These are phyloP conservation scores for Cryphonectria japonica DNA, from an alignment of 2,329 filamentous ascomycete genomes.

Conservation along the genomic window DNA sequence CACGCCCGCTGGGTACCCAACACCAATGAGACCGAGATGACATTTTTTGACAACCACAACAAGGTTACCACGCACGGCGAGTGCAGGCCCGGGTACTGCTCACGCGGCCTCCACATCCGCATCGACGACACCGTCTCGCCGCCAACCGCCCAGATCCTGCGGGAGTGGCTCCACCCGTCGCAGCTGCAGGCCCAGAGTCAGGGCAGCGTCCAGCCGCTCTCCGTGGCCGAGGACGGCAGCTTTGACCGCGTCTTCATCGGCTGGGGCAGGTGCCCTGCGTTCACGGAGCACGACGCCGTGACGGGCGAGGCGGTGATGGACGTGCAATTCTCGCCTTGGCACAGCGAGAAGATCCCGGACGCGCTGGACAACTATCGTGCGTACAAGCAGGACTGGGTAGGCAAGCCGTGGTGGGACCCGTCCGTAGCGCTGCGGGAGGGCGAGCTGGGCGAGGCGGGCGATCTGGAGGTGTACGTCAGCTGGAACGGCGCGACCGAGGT, in stretches of 20 bases:
- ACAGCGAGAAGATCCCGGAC: constrained; percentile 34
- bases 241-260: constrained; percentile 46
- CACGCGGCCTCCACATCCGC: constrained; percentile 42
- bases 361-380: constrained; percentile 35
- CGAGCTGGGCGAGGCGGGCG: constrained; percentile 14
- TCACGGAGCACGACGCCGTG: constrained; percentile 47
- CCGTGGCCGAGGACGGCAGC: constrained; percentile 29
- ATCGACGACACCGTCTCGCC: constrained; percentile 39
- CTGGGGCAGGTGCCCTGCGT: constrained; percentile 51
- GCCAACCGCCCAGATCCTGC: constrained; percentile 47
- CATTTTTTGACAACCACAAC: constrained; percentile 52
- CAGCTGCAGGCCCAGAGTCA: constrained; percentile 43
- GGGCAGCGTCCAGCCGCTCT: constrained; percentile 43
- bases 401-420: constrained; percentile 34
- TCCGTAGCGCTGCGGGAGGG: constrained; percentile 30
- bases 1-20: constrained; percentile 47
- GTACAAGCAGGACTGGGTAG: constrained; percentile 37
- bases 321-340: constrained; percentile 41
- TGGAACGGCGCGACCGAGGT: constrained; percentile 43
- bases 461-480: constrained; percentile 34
- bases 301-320: constrained; percentile 46
- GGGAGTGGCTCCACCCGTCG: constrained; percentile 43
- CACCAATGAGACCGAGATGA: constrained; percentile 33
- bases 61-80: constrained; percentile 38
- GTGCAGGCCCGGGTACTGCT: constrained; percentile 35